Evolutionary conservation across 192 early-diverging fungal genomes (phyloP).

Genomic region (Backusella luteola): DNA sequence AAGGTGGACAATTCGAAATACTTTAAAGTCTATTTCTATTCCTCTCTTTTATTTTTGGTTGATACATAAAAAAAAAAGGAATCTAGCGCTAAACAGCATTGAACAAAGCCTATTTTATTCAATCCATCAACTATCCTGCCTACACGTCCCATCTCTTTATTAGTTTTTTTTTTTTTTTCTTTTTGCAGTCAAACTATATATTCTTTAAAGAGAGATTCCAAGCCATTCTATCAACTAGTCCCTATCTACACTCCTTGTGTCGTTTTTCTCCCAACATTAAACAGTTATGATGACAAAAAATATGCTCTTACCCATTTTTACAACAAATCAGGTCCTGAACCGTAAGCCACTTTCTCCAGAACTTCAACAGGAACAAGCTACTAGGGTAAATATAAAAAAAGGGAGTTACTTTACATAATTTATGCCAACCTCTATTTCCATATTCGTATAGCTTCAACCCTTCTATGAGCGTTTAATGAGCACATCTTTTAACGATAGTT

Average conservation of each 20-base stretch:
- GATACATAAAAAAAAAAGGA: background rate
- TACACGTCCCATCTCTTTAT: background rate
- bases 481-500: slow-evolving; percentile 39
- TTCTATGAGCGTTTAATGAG: slow-evolving; percentile 48
- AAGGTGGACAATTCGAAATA: background rate
- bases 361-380: slow-evolving; percentile 7
- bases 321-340: background rate
- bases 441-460: slow-evolving; percentile 36
- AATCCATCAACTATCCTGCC: background rate
- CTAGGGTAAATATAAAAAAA: background rate
- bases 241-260: background rate
- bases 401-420: background rate
- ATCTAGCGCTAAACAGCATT: background rate
- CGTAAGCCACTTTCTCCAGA: background rate
- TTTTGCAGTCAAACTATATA: background rate
- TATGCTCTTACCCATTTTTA: background rate
- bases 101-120: background rate
- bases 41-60: background rate
- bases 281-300: background rate
- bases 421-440: background rate
- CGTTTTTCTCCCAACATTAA: background rate
- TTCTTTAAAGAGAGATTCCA: background rate
- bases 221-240: background rate
- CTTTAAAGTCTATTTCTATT: background rate
- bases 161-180: background rate